phyloP scores from a whole-genome alignment of 805 yeast genomes.

The Cyberlindnera bimundalis region DNA sequence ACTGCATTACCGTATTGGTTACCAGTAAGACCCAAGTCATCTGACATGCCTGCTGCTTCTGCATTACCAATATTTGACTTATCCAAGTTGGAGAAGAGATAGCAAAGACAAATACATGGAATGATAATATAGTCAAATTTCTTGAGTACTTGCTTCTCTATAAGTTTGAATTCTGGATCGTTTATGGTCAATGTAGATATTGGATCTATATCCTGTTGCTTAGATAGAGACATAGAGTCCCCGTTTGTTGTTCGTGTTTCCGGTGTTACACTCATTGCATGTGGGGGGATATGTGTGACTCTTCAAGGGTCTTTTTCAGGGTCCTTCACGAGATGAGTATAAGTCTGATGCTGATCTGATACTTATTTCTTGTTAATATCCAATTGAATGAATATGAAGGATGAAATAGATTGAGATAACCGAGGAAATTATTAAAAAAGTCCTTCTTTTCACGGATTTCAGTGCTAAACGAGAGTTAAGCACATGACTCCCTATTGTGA shows the following conservation, averaged over 20 bases:
- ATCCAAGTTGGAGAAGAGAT: constrained; percentile 47
- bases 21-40: constrained; percentile 36
- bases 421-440: too few species aligned
- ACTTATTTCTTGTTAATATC: too few species aligned
- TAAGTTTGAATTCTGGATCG: constrained; percentile 19
- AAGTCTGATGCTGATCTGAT: too few species aligned
- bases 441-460: too few species aligned
- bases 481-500: too few species aligned
- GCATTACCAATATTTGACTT: constrained; percentile 61
- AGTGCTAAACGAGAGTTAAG: too few species aligned
- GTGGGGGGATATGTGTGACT: too few species aligned
- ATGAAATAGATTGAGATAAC: too few species aligned
- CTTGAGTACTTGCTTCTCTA: constrained; percentile 33
- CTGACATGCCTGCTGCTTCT: constrained; percentile 47
- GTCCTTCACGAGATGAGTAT: too few species aligned
- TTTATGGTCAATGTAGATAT: neutral
- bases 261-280: neutral
- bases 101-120: constrained; percentile 41
- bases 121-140: constrained; percentile 42
- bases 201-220: neutral
- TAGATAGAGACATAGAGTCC: too few species aligned
- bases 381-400: too few species aligned
- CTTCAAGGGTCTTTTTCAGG: too few species aligned
- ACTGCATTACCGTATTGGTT: constrained; percentile 42
- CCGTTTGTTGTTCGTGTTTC: neutral